Conservation (phyloP, 1,284 basidiomycete genomes). For the Gymnopus androsaceus region DNA sequence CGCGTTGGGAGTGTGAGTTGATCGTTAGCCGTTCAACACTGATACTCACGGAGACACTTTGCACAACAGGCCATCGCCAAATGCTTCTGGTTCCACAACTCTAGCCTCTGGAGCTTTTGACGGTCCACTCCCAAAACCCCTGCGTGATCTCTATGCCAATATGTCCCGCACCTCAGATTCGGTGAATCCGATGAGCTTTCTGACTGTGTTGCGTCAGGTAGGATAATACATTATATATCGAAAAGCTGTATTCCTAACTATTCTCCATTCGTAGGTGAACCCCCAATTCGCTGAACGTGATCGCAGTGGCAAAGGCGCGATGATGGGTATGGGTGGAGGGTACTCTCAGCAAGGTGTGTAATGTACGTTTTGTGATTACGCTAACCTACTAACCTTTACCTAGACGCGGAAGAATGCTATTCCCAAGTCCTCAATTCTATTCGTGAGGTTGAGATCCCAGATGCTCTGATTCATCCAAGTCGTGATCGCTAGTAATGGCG, state of each 20-base stretch:
- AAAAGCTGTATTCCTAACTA: too few relatives aligned
- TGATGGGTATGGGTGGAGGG: constrained; percentile 41
- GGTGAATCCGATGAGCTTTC: constrained; percentile 76
- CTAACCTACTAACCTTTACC: not conserved
- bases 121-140: constrained; percentile 50
- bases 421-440: constrained; percentile 82
- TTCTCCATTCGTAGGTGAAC: too few relatives aligned
- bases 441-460: constrained; percentile 54
- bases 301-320: constrained; percentile 40
- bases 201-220: constrained; percentile 72
- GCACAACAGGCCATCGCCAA: not conserved
- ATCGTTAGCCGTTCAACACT: not conserved
- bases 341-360: constrained; percentile 86
- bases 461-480: constrained; percentile 32
- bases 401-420: constrained; percentile 97
- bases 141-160: constrained; percentile 73
- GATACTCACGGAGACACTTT: constrained; percentile 30
- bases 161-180: constrained; percentile 80
- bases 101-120: constrained; percentile 21
- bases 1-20: constrained; percentile 57
- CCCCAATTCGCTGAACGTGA: constrained; percentile 91
- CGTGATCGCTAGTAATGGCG: constrained; percentile 14
- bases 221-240: too few relatives aligned
- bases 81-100: constrained; percentile 16
- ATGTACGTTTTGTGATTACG: not conserved